Evolutionary conservation across 192 early-diverging fungal genomes (phyloP).

Genomic region (Lobosporangium transversale): DNA sequence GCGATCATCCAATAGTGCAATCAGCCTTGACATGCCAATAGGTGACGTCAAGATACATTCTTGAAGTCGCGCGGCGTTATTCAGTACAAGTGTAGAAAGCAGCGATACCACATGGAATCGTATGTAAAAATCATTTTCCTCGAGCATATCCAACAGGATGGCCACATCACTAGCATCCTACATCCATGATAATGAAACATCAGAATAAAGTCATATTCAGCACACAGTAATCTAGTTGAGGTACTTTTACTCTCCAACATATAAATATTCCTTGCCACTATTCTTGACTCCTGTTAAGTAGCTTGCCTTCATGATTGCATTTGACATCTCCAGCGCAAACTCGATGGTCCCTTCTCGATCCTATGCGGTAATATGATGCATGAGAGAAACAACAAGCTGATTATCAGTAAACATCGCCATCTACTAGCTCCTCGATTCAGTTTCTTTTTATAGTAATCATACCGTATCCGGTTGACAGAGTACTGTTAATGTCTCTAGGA

Average conservation of each 20-base stretch:
- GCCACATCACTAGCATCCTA: constrained; percentile 77
- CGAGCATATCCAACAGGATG: constrained; percentile 85
- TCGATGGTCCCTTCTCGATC: constrained; percentile 30
- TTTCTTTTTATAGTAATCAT: too few relatives aligned
- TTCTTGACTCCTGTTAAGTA: background rate
- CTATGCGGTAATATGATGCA: constrained; percentile 10
- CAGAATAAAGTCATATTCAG: too few relatives aligned
- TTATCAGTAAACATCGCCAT: background rate
- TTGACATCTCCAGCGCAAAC: constrained; percentile 33
- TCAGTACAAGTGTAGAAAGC: constrained; percentile 76
- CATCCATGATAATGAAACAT: too few relatives aligned
- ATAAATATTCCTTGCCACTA: too few relatives aligned
- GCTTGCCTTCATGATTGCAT: constrained; percentile 22
- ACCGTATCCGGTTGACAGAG: constrained; percentile 66
- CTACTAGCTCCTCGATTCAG: background rate
- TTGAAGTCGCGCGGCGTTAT: constrained; percentile 72
- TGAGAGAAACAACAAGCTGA: background rate
- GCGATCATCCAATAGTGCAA: constrained; percentile 93
- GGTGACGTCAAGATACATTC: constrained; percentile 89
- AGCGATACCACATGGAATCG: constrained; percentile 92
- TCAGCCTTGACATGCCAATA: constrained; percentile 84
- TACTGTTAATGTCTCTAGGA: constrained; percentile 89
- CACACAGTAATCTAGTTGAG: too few relatives aligned
- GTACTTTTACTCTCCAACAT: too few relatives aligned
- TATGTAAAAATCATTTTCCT: constrained; percentile 94